phyloP scores from a whole-genome alignment of 768 basidiomycete genomes.

The Suillus fuscotomentosus region DNA sequence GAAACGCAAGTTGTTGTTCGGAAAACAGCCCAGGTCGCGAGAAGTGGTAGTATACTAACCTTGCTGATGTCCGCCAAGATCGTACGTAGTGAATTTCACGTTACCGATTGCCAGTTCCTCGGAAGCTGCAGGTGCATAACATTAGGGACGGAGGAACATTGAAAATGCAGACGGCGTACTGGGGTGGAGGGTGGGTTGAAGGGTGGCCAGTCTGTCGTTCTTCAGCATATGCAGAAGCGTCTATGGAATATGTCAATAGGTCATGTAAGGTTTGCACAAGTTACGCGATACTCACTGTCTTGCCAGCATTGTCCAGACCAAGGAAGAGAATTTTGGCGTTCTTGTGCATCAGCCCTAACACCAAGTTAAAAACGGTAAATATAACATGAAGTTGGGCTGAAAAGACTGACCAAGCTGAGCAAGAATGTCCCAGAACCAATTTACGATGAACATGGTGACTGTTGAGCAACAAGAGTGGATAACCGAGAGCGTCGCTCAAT shows the following conservation, averaged over 20 bases:
- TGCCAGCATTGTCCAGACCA: constrained; percentile 98
- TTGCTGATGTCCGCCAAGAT: constrained; percentile 96
- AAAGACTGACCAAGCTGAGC: constrained; percentile 77
- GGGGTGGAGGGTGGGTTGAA: constrained; percentile 98
- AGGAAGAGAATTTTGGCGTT: constrained; percentile 99
- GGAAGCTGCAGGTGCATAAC: constrained; percentile 60
- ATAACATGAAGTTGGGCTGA: constrained; percentile 2
- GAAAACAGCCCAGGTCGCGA: background rate
- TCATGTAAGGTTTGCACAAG: background rate
- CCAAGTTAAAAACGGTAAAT: constrained; percentile 2
- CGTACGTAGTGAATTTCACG: constrained; percentile 98
- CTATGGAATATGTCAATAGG: constrained; percentile 38
- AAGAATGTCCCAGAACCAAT: constrained; percentile 98
- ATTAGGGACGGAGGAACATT: constrained; percentile 4
- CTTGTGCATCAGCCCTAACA: constrained; percentile 86
- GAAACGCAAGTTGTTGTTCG: background rate
- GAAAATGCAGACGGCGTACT: constrained; percentile 52
- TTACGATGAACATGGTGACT: constrained; percentile 73
- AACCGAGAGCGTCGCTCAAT: background rate
- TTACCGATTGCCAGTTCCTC: constrained; percentile 99
- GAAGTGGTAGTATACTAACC: constrained; percentile 45
- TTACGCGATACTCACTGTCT: constrained; percentile 66
- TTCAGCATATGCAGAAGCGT: constrained; percentile 98
- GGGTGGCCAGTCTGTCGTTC: constrained; percentile 95
- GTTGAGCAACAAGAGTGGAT: constrained; percentile 14